These are phyloP conservation scores for Rubus parviflorus DNA, from an alignment of 306 rosid species.

Conservation along the genomic window DNA sequence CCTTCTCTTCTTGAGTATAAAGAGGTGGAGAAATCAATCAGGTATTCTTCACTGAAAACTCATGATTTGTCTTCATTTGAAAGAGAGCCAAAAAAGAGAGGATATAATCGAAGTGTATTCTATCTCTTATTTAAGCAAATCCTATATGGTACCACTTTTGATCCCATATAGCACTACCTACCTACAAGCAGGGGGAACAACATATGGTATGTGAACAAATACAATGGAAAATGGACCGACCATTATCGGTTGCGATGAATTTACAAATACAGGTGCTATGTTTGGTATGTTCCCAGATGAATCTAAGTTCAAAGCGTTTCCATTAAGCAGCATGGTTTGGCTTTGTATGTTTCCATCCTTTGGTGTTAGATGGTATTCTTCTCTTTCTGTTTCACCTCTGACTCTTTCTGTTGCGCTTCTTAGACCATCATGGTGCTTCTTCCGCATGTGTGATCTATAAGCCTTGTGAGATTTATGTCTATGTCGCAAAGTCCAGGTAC, in stretches of 20 bases:
- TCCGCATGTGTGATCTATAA: constrained; percentile 11
- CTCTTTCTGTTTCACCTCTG: constrained; percentile 41
- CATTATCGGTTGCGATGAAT: constrained; percentile 57
- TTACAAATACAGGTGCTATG: constrained; percentile 56
- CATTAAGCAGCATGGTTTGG: constrained; percentile 78
- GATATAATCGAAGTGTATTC: constrained; percentile 23
- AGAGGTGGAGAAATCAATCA: not conserved
- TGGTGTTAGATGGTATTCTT: constrained; percentile 78
- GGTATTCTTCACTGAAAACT: not conserved
- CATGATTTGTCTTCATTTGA: constrained; percentile 13
- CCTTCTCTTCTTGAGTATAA: not conserved
- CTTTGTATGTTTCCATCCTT: constrained; percentile 67
- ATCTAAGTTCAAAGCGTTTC: constrained; percentile 53
- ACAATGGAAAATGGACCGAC: constrained; percentile 77
- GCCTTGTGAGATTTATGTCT: constrained; percentile 31
- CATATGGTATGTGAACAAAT: constrained; percentile 75
- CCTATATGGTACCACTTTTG: constrained; percentile 44
- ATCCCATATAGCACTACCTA: constrained; percentile 36
- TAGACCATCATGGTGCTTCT: constrained; percentile 21
- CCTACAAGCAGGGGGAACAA: constrained; percentile 55
- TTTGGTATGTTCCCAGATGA: constrained; percentile 72
- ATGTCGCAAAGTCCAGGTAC: constrained; percentile 26
- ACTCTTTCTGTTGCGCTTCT: constrained; percentile 39
- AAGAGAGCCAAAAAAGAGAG: not conserved
- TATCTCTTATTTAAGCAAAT: constrained; percentile 26